These are phyloP conservation scores for Candida dubliniensis DNA, from an alignment of 1,139 yeast species.

Conservation along the genomic window DNA sequence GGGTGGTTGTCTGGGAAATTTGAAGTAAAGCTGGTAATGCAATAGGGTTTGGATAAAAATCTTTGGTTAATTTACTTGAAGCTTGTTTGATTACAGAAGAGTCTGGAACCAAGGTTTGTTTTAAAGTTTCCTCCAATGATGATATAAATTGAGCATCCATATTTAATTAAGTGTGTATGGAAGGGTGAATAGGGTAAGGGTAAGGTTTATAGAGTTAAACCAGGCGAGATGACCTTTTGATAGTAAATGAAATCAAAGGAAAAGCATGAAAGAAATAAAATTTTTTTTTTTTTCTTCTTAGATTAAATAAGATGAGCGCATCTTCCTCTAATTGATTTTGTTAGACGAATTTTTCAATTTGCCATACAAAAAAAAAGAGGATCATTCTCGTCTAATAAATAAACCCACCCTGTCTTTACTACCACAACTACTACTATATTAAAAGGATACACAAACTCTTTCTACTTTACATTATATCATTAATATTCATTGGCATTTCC, in stretches of 20 bases:
- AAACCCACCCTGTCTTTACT: not conserved
- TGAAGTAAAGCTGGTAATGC: slow-evolving; percentile 83
- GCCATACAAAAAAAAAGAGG: too few species aligned
- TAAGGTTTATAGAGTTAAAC: too few species aligned
- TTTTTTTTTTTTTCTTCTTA: too few species aligned
- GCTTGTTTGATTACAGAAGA: slow-evolving; percentile 81
- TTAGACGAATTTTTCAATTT: too few species aligned
- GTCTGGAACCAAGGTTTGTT: slow-evolving; percentile 74
- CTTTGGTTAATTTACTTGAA: slow-evolving; percentile 68
- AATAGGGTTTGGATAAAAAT: slow-evolving; percentile 68
- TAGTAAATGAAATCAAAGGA: too few species aligned
- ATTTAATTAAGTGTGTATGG: not conserved
- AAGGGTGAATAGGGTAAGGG: not conserved
- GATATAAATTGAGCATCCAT: slow-evolving; percentile 73
- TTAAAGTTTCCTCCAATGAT: slow-evolving; percentile 75
- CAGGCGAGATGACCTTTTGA: too few species aligned
- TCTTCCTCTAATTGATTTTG: too few species aligned
- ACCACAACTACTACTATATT: not conserved
- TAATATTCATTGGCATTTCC: slow-evolving; percentile 84
- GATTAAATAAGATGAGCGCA: too few species aligned
- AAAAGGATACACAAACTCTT: too few species aligned
- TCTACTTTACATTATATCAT: slow-evolving; percentile 36
- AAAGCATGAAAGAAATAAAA: too few species aligned
- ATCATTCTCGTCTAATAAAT: too few species aligned
- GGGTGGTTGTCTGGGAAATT: slow-evolving; percentile 66